A percentile compares a stretch with the other conserved stretches of the same genome.
phyloP scores from a whole-genome alignment of 176 grass and related monocot genomes.

The Triticum timopheevii region DNA sequence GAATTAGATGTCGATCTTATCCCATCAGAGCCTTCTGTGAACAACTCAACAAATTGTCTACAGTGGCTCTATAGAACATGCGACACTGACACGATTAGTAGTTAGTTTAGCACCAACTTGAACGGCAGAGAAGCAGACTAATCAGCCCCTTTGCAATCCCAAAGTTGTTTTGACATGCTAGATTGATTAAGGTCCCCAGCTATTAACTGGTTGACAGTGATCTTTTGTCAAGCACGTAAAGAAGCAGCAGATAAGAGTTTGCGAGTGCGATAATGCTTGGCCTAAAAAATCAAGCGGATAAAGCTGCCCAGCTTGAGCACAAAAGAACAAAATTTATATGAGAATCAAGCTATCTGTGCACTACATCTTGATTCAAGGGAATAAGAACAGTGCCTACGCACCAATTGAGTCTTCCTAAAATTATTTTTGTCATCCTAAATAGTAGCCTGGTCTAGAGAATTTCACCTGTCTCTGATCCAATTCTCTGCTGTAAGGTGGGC shows the following conservation, averaged over 20 bases:
- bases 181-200: neutral
- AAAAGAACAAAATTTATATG: neutral
- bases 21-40: slow-evolving; percentile 28
- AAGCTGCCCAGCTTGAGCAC: neutral
- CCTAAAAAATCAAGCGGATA: neutral
- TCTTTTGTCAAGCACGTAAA: neutral
- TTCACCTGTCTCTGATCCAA: neutral
- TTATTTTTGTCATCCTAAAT: neutral
- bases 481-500: neutral
- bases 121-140: neutral
- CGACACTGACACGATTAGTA: neutral
- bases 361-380: neutral
- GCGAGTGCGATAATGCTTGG: neutral
- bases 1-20: neutral
- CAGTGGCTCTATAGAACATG: slow-evolving; percentile 5
- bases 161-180: neutral
- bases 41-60: neutral
- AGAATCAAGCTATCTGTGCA: neutral
- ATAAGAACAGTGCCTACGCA: neutral
- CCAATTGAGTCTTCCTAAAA: neutral
- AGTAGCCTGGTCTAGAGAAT: neutral
- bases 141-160: neutral
- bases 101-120: neutral
- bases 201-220: slow-evolving; percentile 4
- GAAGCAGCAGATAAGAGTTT: neutral